phyloP scores from a whole-genome alignment of 768 basidiomycete genomes.

The Leccinum olivaceopallidum region DNA sequence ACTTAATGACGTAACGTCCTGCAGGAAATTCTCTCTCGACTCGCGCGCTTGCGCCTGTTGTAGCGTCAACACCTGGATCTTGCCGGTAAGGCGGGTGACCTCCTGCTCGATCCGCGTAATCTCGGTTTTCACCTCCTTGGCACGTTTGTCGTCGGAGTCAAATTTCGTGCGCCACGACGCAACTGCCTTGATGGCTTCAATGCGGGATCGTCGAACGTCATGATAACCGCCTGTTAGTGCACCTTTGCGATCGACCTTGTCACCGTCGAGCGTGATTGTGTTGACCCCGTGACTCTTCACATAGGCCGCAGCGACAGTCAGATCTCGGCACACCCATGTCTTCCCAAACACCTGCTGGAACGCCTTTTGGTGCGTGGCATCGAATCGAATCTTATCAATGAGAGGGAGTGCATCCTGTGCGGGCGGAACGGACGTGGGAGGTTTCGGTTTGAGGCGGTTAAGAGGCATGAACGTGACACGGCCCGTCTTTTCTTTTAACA shows the following conservation, averaged over 20 bases:
- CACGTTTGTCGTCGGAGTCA: slow-evolving; percentile 60
- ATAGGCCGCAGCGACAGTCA: slow-evolving; percentile 91
- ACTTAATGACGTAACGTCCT: slow-evolving; percentile 57
- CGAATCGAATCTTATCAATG: slow-evolving; percentile 79
- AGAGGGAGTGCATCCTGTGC: slow-evolving; percentile 80
- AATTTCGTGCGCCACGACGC: slow-evolving; percentile 73
- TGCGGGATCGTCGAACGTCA: slow-evolving; percentile 85
- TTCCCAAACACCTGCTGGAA: slow-evolving; percentile 98
- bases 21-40: slow-evolving; percentile 62
- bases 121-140: slow-evolving; percentile 71
- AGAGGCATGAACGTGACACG: slow-evolving; percentile 98
- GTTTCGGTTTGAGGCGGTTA: slow-evolving; percentile 86
- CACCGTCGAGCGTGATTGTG: slow-evolving; percentile 96
- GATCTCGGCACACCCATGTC: slow-evolving; percentile 92
- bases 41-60: slow-evolving; percentile 73
- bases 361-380: slow-evolving; percentile 69
- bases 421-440: slow-evolving; percentile 53
- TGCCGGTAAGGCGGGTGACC: slow-evolving; percentile 73
- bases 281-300: slow-evolving; percentile 94
- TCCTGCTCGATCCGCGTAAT: slow-evolving; percentile 81
- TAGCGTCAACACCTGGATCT: slow-evolving; percentile 66
- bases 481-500: slow-evolving; percentile 92
- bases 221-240: slow-evolving; percentile 96
- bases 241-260: slow-evolving; percentile 96
- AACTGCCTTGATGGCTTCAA: slow-evolving; percentile 82